Evolutionary conservation across 2,329 filamentous ascomycete species (phyloP).

Genomic region (Cladosporium austrohemisphaericum): DNA sequence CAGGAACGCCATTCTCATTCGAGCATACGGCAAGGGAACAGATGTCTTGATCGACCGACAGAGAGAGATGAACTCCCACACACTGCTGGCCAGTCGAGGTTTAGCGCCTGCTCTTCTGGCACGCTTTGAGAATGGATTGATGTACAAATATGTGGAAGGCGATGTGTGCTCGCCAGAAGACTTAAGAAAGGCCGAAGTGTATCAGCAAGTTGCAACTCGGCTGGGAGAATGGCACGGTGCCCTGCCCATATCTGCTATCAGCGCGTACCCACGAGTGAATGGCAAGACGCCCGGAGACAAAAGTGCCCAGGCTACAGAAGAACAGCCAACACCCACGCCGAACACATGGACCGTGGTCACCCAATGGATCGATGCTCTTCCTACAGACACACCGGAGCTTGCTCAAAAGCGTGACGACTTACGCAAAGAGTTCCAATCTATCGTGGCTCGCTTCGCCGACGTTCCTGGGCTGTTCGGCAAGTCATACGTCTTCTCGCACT

Average conservation of each 20-base stretch:
- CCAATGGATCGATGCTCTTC: slow-evolving; percentile 88
- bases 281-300: slow-evolving; percentile 21
- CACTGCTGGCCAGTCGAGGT: slow-evolving; percentile 75
- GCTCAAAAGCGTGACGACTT: slow-evolving; percentile 63
- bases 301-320: slow-evolving; percentile 43
- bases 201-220: slow-evolving; percentile 75
- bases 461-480: slow-evolving; percentile 72
- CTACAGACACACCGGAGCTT: slow-evolving; percentile 66
- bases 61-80: slow-evolving; percentile 64
- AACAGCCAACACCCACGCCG: slow-evolving; percentile 63
- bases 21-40: slow-evolving; percentile 91
- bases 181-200: slow-evolving; percentile 69
- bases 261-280: slow-evolving; percentile 33
- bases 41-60: slow-evolving; percentile 94
- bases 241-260: slow-evolving; percentile 54
- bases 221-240: slow-evolving; percentile 90
- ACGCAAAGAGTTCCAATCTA: slow-evolving; percentile 68
- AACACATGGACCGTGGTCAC: slow-evolving; percentile 95
- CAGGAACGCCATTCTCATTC: slow-evolving; percentile 77
- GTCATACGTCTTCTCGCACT: slow-evolving; percentile 87
- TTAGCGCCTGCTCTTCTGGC: slow-evolving; percentile 85
- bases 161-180: slow-evolving; percentile 76
- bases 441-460: slow-evolving; percentile 69
- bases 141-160: slow-evolving; percentile 87
- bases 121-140: slow-evolving; percentile 90